phyloP scores from a whole-genome alignment of 345 rosid genomes.

The Camelina sativa region DNA sequence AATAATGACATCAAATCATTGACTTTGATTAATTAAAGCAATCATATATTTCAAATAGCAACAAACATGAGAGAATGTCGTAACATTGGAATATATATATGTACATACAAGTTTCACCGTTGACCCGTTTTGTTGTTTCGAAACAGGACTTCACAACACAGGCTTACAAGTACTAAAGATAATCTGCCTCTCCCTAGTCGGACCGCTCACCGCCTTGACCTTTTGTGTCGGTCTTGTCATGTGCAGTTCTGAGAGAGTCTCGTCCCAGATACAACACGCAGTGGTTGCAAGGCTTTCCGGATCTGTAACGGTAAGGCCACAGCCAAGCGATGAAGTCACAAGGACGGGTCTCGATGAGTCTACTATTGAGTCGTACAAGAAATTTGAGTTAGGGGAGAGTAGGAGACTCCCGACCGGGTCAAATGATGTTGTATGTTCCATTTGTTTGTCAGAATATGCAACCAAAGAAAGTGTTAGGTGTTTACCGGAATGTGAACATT shows the following conservation, averaged over 20 bases:
- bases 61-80: constrained; percentile 29
- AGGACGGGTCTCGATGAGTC: constrained; percentile 64
- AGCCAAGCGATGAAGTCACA: constrained; percentile 42
- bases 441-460: constrained; percentile 69
- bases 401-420: constrained; percentile 61
- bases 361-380: constrained; percentile 68
- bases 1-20: constrained; percentile 24
- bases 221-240: constrained; percentile 46
- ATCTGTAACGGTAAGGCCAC: constrained; percentile 33
- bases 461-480: constrained; percentile 59
- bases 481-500: constrained; percentile 71
- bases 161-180: constrained; percentile 50
- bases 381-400: constrained; percentile 71
- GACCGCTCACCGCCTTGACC: constrained; percentile 53
- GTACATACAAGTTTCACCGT: constrained; percentile 9
- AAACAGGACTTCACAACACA: constrained; percentile 42
- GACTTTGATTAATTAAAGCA: constrained; percentile 35
- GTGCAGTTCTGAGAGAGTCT: constrained; percentile 31
- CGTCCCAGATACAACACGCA: constrained; percentile 10
- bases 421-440: constrained; percentile 58
- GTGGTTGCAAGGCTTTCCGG: constrained; percentile 24
- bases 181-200: constrained; percentile 51
- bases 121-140: constrained; percentile 30
- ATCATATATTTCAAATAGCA: constrained; percentile 24
- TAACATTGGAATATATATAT: not conserved